Evolutionary conservation across 148 eudicot species (phyloP).

Genomic region (Suaeda aralocaspica): DNA sequence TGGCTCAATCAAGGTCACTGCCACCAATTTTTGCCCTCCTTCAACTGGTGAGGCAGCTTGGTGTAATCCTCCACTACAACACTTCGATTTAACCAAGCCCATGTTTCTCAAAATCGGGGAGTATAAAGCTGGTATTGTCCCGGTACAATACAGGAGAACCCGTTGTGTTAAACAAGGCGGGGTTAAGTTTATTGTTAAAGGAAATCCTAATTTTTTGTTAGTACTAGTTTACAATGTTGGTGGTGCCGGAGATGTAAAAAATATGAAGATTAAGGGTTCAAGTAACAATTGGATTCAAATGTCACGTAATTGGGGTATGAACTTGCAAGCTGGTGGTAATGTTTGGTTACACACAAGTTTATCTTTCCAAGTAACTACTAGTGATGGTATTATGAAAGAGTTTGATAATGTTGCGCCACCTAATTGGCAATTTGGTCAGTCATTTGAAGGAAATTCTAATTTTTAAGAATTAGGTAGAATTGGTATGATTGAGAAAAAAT

Average conservation of each 20-base stretch:
- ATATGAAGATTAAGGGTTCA: slow-evolving; percentile 16
- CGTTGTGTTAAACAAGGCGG: slow-evolving; percentile 21
- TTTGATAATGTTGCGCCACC: slow-evolving; percentile 20
- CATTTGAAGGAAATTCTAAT: slow-evolving; percentile 11
- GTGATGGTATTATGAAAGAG: slow-evolving; percentile 11
- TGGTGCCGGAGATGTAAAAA: slow-evolving; percentile 25
- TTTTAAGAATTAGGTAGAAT: slow-evolving; percentile 13
- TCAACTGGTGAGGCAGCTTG: slow-evolving; percentile 24
- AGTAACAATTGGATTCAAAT: neutral
- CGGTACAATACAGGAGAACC: slow-evolving; percentile 21
- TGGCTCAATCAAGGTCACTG: slow-evolving; percentile 23
- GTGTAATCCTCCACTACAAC: slow-evolving; percentile 26
- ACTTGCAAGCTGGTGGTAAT: slow-evolving; percentile 14
- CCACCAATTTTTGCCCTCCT: slow-evolving; percentile 29
- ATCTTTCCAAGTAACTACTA: slow-evolving; percentile 17
- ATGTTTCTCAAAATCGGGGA: slow-evolving; percentile 22
- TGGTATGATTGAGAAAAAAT: neutral
- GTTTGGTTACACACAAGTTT: neutral
- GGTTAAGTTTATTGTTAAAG: slow-evolving; percentile 9
- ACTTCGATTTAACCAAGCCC: slow-evolving; percentile 25
- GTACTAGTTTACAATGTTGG: slow-evolving; percentile 27
- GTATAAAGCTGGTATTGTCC: slow-evolving; percentile 28
- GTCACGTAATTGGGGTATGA: slow-evolving; percentile 28
- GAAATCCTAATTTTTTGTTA: slow-evolving; percentile 22
- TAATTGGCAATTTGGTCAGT: slow-evolving; percentile 24